phyloP scores from a whole-genome alignment of 352 stramenopile species.

The Globisporangium splendens region DNA sequence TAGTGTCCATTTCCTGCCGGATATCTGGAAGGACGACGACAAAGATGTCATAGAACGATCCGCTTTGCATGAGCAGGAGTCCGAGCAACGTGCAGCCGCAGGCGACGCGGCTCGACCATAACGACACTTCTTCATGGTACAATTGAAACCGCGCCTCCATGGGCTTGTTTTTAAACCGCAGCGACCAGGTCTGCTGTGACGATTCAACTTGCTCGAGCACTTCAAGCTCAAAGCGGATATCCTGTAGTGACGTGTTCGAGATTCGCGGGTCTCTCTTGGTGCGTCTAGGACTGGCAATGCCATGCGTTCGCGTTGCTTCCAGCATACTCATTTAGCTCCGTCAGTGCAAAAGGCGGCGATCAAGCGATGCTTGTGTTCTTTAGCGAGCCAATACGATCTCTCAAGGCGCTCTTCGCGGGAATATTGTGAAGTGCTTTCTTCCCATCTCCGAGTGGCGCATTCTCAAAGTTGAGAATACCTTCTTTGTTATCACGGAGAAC shows the following conservation, averaged over 20 bases:
- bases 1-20: conserved; percentile 13
- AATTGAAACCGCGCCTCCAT: conserved; percentile 58
- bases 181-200: conserved; percentile 29
- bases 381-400: too few relatives aligned
- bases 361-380: too few relatives aligned
- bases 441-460: background rate
- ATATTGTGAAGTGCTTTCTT: background rate
- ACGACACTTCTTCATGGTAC: conserved; percentile 52
- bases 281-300: conserved; percentile 7
- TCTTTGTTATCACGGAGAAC: background rate
- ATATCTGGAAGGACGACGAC: conserved; percentile 16
- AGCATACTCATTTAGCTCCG: too few relatives aligned
- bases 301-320: too few relatives aligned
- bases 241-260: conserved; percentile 44
- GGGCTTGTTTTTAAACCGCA: conserved; percentile 38
- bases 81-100: conserved; percentile 27
- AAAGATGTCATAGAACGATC: conserved; percentile 22
- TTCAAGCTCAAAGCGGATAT: conserved; percentile 46
- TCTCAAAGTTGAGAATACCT: background rate
- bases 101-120: conserved; percentile 31
- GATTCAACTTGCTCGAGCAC: conserved; percentile 39
- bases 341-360: too few relatives aligned
- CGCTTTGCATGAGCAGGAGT: conserved; percentile 38
- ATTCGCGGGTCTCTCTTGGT: conserved; percentile 28
- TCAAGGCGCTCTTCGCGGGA: too few relatives aligned